phyloP scores from a whole-genome alignment of 2,329 filamentous ascomycete species.

The Penicillium sp. region DNA sequence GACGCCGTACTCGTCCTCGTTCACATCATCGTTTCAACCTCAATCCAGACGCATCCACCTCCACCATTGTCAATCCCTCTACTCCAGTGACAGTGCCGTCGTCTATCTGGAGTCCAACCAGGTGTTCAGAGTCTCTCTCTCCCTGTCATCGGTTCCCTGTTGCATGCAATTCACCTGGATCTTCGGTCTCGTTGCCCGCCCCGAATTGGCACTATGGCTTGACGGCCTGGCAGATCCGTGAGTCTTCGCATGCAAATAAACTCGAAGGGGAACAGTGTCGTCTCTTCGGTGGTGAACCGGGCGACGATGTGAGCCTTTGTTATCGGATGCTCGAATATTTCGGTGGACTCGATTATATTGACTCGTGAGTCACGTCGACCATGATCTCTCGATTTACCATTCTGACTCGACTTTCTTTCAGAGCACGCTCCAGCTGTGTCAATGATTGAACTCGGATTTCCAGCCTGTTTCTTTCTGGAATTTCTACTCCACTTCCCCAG shows the following conservation, averaged over 20 bases:
- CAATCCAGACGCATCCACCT: conserved; percentile 6
- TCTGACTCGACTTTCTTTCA: conserved; percentile 14
- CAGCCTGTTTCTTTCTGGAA: neutral
- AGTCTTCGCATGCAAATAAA: conserved; percentile 27
- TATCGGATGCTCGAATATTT: conserved; percentile 48
- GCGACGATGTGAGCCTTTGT: conserved; percentile 42
- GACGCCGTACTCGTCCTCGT: conserved; percentile 42
- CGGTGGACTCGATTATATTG: conserved; percentile 45
- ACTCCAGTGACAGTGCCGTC: conserved; percentile 6
- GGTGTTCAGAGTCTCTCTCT: conserved; percentile 11
- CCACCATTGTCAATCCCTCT: conserved; percentile 7
- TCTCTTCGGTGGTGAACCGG: conserved; percentile 43
- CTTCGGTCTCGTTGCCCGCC: conserved; percentile 28
- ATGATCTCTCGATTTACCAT: conserved; percentile 6
- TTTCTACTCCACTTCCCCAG: conserved; percentile 7
- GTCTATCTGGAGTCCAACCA: conserved; percentile 7
- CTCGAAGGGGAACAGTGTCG: conserved; percentile 42
- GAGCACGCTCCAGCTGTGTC: conserved; percentile 20
- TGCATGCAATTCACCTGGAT: conserved; percentile 23
- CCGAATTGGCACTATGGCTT: conserved; percentile 41
- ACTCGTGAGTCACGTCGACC: conserved; percentile 32
- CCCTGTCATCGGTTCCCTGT: conserved; percentile 16
- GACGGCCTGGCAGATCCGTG: conserved; percentile 37
- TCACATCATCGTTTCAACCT: conserved; percentile 31
- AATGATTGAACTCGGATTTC: conserved; percentile 23